Base-by-base conservation (phyloP, 2,329 filamentous ascomycete genomes). In the Rutstroemia sydowiana region DNA sequence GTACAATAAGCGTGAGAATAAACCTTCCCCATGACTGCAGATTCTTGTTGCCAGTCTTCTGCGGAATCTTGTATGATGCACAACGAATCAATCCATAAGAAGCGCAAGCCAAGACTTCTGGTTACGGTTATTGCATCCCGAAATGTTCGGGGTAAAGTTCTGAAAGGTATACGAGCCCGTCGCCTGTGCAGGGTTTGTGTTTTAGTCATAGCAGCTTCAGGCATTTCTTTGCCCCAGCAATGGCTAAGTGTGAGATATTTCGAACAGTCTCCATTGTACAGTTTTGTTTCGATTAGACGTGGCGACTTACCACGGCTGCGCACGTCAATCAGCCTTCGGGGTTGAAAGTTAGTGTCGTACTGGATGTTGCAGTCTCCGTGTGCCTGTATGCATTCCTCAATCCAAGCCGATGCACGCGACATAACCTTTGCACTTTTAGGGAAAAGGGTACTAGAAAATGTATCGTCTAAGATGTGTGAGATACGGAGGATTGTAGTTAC, bases 11-110 rank as follows among this genome's bases (percentile, higher is more conserved):
- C 42, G 23, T 56, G 37, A 6, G 45, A 46, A 31, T 58, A 61
- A 4, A 61, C 47, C 26, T 54, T 46, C 0, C 46, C 53, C 59
- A 61, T 61, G 21, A 43, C 28, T 14, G 51, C 45, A 3, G 55
- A 49, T 34, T 61, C 53, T 31, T 36, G 41, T 21, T 55, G 37
- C 59, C 59, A 58, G 39, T 61, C 59, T 34, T 53, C 48, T 10
- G 16, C 13, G 32, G 51, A 41, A 42, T 51, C 34, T 46, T 51
- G 42, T 26, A 51, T 23, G 14, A 51, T 51, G 8, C 49, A 51
- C 5, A 51, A 16, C 10, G 49, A 51, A 34, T 51, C 42, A 26
- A 51, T 47, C 49, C 49, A 51, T 28, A 51, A 18, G 23, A 37
- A 41, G 11, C 40, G 43, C 30, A 51, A 20, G 28, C 43, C 34